Percentiles rank a stretch among this genome's conserved stretches.
These are phyloP conservation scores for Globisporangium lucens DNA, from an alignment of 352 stramenopile species.

Conservation along the genomic window DNA sequence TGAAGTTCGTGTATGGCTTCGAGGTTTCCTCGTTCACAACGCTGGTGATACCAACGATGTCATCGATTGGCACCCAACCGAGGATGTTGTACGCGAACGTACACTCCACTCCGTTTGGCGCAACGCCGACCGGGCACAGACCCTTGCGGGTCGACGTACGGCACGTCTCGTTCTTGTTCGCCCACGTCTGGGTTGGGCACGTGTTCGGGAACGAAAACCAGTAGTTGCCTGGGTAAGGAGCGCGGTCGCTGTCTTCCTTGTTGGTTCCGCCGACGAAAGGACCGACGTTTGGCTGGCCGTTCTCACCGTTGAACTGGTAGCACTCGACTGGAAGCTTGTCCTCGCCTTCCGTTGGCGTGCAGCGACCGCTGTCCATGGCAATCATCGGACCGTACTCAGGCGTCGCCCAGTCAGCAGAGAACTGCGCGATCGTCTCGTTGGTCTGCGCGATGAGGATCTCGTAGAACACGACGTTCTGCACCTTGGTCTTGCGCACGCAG, in stretches of 20 bases:
- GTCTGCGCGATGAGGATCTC: constrained; percentile 45
- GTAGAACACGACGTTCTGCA: constrained; percentile 52
- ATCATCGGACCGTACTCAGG: constrained; percentile 46
- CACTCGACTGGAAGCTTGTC: constrained; percentile 36
- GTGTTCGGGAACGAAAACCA: constrained; percentile 69
- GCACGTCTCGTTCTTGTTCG: constrained; percentile 57
- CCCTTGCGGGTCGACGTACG: constrained; percentile 48
- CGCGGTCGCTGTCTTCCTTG: constrained; percentile 46
- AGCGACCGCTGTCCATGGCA: constrained; percentile 36
- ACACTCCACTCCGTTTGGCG: constrained; percentile 64
- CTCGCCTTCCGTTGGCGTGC: constrained; percentile 29
- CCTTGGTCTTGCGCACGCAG: constrained; percentile 53
- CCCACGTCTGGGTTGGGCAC: constrained; percentile 52
- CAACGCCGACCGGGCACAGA: constrained; percentile 51
- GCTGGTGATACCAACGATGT: constrained; percentile 71
- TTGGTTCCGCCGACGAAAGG: constrained; percentile 56
- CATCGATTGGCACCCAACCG: constrained; percentile 74
- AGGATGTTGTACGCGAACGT: constrained; percentile 80
- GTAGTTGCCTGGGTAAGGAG: constrained; percentile 51
- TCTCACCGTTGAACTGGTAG: constrained; percentile 40
- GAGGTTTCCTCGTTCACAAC: constrained; percentile 47
- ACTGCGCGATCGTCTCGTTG: constrained; percentile 46
- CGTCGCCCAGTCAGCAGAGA: constrained; percentile 26
- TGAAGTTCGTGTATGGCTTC: constrained; percentile 60
- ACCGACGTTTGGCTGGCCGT: constrained; percentile 35